These are phyloP conservation scores for Moesziomyces parantarcticus DNA, from an alignment of 1,284 basidiomycete genomes.

Conservation along the genomic window DNA sequence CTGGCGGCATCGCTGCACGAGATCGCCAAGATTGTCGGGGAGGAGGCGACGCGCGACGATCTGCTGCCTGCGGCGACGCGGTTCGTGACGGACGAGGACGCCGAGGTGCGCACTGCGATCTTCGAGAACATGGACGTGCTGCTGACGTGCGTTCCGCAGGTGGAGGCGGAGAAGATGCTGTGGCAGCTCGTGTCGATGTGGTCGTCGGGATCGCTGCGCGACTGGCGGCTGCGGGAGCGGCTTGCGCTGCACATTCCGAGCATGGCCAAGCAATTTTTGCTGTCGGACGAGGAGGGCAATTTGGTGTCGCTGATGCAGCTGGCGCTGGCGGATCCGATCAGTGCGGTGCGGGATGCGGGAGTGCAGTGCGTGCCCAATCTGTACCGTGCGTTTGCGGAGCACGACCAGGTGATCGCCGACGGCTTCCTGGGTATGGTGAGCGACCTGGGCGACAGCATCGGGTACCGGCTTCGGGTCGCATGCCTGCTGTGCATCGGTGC, in stretches of 20 bases:
- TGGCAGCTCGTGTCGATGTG: slow-evolving; percentile 74
- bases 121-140: slow-evolving; percentile 69
- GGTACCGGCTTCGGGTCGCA: slow-evolving; percentile 64
- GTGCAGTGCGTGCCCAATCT: slow-evolving; percentile 72
- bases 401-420: slow-evolving; percentile 55
- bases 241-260: slow-evolving; percentile 74
- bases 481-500: slow-evolving; percentile 57
- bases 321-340: slow-evolving; percentile 82
- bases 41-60: slow-evolving; percentile 77
- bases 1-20: slow-evolving; percentile 89
- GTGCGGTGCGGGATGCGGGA: slow-evolving; percentile 84
- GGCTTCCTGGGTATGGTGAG: slow-evolving; percentile 65
- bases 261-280: slow-evolving; percentile 70
- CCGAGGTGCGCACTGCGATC: slow-evolving; percentile 73
- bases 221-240: slow-evolving; percentile 86
- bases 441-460: slow-evolving; percentile 53
- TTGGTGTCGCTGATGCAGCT: slow-evolving; percentile 72
- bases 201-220: slow-evolving; percentile 74
- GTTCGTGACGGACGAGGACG: slow-evolving; percentile 74
- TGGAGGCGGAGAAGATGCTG: slow-evolving; percentile 73
- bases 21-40: slow-evolving; percentile 84
- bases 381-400: slow-evolving; percentile 55
- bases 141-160: slow-evolving; percentile 72
- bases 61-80: slow-evolving; percentile 74
- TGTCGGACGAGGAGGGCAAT: slow-evolving; percentile 66